Evolutionary conservation across 129 eudicot species (phyloP).

Genomic region (Flaveria ramosissima): DNA sequence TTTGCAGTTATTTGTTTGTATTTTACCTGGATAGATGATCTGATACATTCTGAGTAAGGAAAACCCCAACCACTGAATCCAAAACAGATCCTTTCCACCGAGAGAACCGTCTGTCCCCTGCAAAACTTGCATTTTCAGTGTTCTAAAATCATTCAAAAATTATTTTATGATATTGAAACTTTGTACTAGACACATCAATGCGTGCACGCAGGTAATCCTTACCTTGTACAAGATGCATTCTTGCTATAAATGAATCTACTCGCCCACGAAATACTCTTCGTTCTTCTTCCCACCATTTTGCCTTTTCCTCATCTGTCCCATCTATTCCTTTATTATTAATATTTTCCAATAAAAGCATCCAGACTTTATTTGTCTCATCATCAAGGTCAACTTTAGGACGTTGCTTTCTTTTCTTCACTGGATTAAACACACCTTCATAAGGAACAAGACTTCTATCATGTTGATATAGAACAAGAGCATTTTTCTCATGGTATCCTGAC

Average conservation of each 20-base stretch:
- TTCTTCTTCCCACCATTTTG: constrained; percentile 98
- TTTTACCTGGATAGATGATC: constrained; percentile 93
- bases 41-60: constrained; percentile 95
- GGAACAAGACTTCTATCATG: constrained; percentile 63
- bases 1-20: not conserved
- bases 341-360: constrained; percentile 87
- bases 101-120: constrained; percentile 98
- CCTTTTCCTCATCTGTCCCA: constrained; percentile 87
- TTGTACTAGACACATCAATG: not conserved
- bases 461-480: constrained; percentile 67
- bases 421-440: constrained; percentile 56
- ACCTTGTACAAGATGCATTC: constrained; percentile 99
- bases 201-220: constrained; percentile 2
- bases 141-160: not conserved
- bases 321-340: constrained; percentile 84
- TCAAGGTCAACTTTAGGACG: constrained; percentile 93
- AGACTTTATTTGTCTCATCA: constrained; percentile 92
- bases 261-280: constrained; percentile 78
- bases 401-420: constrained; percentile 53
- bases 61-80: constrained; percentile 97
- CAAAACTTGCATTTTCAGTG: constrained; percentile 21
- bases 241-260: constrained; percentile 88
- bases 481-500: constrained; percentile 47
- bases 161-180: not conserved
- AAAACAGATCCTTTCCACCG: constrained; percentile 97